phyloP scores from a whole-genome alignment of 2,329 filamentous ascomycete genomes.

The Dendryphion nanum region DNA sequence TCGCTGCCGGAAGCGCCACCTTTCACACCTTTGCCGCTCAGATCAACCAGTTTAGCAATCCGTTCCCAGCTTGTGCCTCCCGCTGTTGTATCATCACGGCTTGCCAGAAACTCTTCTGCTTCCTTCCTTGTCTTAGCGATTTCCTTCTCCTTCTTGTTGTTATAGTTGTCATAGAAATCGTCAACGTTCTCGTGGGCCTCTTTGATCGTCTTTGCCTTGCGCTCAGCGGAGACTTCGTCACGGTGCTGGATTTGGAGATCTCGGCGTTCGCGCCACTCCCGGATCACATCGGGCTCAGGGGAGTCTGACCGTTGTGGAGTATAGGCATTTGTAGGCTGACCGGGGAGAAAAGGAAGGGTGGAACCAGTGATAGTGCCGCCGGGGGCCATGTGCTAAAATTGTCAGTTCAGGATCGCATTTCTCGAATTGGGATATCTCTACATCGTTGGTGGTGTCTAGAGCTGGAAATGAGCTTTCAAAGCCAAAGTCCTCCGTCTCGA shows the following conservation, averaged over 20 bases:
- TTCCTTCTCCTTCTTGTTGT: constrained; percentile 93
- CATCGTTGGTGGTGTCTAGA: constrained; percentile 71
- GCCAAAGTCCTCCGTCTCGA: constrained; percentile 51
- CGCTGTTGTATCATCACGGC: constrained; percentile 85
- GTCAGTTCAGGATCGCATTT: background rate
- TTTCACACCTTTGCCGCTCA: constrained; percentile 87
- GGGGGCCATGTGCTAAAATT: constrained; percentile 65
- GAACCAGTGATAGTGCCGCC: constrained; percentile 78
- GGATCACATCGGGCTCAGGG: constrained; percentile 83
- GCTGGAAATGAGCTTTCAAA: constrained; percentile 94
- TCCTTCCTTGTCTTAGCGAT: constrained; percentile 86
- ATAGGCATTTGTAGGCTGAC: constrained; percentile 33
- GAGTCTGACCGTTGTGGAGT: constrained; percentile 63
- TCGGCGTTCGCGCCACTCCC: constrained; percentile 87
- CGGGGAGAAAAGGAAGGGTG: constrained; percentile 54
- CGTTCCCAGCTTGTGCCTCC: constrained; percentile 98
- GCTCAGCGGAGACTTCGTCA: constrained; percentile 75
- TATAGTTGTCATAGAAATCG: constrained; percentile 99
- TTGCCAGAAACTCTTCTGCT: constrained; percentile 87
- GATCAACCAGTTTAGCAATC: constrained; percentile 94
- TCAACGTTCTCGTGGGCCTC: constrained; percentile 94
- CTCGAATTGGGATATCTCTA: constrained; percentile 35
- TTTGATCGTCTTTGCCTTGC: constrained; percentile 81
- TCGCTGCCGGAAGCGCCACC: constrained; percentile 87
- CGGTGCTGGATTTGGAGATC: constrained; percentile 81